Conservation (phyloP, 1,284 basidiomycete genomes). For the Pyrrhoderma lamaoense region DNA sequence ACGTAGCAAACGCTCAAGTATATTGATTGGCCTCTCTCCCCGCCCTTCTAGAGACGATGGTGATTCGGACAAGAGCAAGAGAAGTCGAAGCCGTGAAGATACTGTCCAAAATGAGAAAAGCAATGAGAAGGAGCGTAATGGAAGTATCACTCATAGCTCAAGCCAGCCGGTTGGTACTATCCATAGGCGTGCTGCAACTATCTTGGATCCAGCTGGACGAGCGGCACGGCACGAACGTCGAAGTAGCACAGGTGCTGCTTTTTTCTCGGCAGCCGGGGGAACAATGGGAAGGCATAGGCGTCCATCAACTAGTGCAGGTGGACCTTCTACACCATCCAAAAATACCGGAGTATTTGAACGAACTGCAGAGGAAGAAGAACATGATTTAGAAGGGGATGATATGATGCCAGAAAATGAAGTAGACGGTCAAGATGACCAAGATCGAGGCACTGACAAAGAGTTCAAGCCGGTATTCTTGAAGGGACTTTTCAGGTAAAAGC, state of each 20-base stretch:
- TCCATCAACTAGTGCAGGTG: conserved; percentile 48
- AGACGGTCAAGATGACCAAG: conserved; percentile 25
- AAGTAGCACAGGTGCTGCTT: conserved; percentile 63
- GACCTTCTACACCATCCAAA: conserved; percentile 29
- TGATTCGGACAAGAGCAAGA: conserved; percentile 22
- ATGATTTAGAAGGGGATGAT: conserved; percentile 26
- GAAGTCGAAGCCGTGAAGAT: conserved; percentile 1
- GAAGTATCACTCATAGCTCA: conserved; percentile 37
- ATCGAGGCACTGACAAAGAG: conserved; percentile 42
- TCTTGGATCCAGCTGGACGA: conserved; percentile 58
- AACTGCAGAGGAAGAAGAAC: conserved; percentile 41
- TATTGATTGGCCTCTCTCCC: conserved; percentile 41
- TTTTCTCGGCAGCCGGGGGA: conserved; percentile 44
- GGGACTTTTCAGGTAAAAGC: conserved; percentile 80
- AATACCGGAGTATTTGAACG: conserved; percentile 41
- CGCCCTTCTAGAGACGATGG: conserved; percentile 37
- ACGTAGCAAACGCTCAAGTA: conserved; percentile 41
- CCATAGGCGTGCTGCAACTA: conserved; percentile 65
- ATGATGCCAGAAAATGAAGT: conserved; percentile 38
- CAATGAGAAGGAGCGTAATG: conserved; percentile 23
- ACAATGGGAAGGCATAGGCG: conserved; percentile 59
- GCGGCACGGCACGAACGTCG: conserved; percentile 63
- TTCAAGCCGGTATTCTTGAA: conserved; percentile 87
- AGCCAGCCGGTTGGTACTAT: conserved; percentile 49
- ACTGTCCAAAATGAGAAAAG: conserved; percentile 25